Conservation (phyloP, 768 basidiomycete genomes). For the Lentinula lateritia region DNA sequence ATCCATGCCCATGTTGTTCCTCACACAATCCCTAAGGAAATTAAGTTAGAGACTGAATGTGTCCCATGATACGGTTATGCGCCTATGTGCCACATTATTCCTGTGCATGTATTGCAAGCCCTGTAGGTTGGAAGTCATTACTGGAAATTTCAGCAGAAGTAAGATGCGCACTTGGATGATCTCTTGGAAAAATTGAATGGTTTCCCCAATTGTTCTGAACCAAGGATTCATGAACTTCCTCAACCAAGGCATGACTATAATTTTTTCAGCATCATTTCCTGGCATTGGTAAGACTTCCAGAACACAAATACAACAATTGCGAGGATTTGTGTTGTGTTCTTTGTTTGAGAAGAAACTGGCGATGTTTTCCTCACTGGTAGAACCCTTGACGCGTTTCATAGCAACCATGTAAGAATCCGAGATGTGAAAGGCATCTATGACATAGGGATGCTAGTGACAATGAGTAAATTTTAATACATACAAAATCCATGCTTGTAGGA, state of each 20-base stretch:
- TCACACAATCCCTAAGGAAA: neutral
- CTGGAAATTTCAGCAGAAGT: neutral
- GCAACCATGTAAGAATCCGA: constrained; percentile 15
- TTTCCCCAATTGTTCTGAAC: constrained; percentile 25
- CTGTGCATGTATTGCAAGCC: constrained; percentile 27
- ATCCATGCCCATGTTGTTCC: constrained; percentile 3
- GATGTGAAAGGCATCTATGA: constrained; percentile 14
- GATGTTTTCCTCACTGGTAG: constrained; percentile 12
- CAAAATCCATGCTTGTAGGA: too few species aligned
- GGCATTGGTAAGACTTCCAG: constrained; percentile 17
- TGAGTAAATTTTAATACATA: too few species aligned
- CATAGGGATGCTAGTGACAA: too few species aligned
- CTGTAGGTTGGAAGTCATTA: constrained; percentile 8
- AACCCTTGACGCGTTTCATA: constrained; percentile 13
- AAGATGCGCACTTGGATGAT: constrained; percentile 21
- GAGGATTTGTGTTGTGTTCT: constrained; percentile 12
- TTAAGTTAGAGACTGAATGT: neutral
- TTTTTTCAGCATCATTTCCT: constrained; percentile 5
- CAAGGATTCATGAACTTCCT: constrained; percentile 9
- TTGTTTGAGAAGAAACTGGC: constrained; percentile 13
- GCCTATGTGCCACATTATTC: constrained; percentile 20
- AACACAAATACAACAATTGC: constrained; percentile 25
- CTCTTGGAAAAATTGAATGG: constrained; percentile 21
- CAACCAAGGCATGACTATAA: constrained; percentile 25
- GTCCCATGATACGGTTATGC: neutral